Evolutionary conservation across 805 yeast genomes (phyloP), one percentile per base, ranked within the genome.

Genomic region (Cyberlindnera xylosilytica): DNA sequence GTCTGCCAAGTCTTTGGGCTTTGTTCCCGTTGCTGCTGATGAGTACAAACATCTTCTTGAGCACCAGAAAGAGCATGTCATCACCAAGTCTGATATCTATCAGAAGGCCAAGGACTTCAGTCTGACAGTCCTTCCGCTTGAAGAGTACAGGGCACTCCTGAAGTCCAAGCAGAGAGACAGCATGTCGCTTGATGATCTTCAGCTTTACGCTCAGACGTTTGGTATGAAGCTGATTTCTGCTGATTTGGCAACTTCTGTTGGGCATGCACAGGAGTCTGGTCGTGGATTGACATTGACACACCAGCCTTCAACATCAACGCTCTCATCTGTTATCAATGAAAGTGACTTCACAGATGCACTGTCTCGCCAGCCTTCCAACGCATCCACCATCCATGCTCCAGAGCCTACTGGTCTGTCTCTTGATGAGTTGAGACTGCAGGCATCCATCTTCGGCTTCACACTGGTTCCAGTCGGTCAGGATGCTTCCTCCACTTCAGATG

Each of bases 81-180:
- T 62, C n/a, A 64, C 65, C 3, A 63, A 60, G 36, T 48, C 63
- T 2, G 65, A 63, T 34, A 49, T 66, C 6, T 61, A 61, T 40
- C 53, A 58, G 28, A 60, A 57, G 16, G 64, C 81, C 4, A 68
- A 65, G 52, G 58, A 58, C 13, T 69, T 70, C 49, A 69, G 70
- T 8, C 53, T 76, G 38, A 63, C 70, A 2, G 70, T 75, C 1
- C 47, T 76, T 33, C 68, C 78, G 2, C 49, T 58, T 6, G 75
- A 70, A 0, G 79, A 74, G 42, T 74, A 70, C 49, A 61, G 58
- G 36, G 41, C 53, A 1, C 51, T 73, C 18, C 45, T 70, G 38
- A 61, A 58, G 32, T 60, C 53, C 15, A 58, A 55, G 36, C 48
- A 46, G 35, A 46, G 44, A 16, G 54, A 54, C n/a, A 52, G 52